Evolutionary conservation across 352 stramenopile genomes (phyloP).

Genomic region (Phytophthora rubi): DNA sequence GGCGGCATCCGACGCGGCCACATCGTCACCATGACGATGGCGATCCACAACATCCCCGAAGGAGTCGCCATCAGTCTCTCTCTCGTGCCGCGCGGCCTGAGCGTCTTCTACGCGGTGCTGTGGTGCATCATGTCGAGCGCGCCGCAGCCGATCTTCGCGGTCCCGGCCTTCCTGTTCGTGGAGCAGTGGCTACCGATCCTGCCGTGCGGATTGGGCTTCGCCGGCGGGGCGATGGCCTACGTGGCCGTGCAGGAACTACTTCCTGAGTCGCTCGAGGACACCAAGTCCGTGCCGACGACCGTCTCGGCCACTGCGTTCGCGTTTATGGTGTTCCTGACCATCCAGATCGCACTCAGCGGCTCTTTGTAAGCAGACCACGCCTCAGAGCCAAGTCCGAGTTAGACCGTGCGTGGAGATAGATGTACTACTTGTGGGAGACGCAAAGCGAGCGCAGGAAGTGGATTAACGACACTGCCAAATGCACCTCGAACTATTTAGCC

Average conservation of each 20-base stretch:
- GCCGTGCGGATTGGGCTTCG: slow-evolving; percentile 96
- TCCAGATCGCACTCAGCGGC: slow-evolving; percentile 80
- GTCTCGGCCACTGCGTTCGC: slow-evolving; percentile 71
- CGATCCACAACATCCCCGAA: slow-evolving; percentile 99
- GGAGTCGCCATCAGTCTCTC: slow-evolving; percentile 96
- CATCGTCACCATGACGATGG: slow-evolving; percentile 97
- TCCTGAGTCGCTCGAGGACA: slow-evolving; percentile 86
- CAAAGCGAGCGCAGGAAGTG: not conserved
- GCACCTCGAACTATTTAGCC: slow-evolving; percentile 30
- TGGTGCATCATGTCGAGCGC: slow-evolving; percentile 93
- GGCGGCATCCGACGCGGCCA: slow-evolving; percentile 93
- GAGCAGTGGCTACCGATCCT: slow-evolving; percentile 95
- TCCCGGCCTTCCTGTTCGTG: slow-evolving; percentile 94
- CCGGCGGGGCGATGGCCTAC: slow-evolving; percentile 97
- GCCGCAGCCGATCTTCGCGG: slow-evolving; percentile 97
- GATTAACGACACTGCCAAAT: slow-evolving; percentile 18
- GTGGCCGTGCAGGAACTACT: slow-evolving; percentile 91
- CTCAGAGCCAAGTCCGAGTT: not conserved
- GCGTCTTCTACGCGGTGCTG: slow-evolving; percentile 81
- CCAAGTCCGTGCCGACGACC: slow-evolving; percentile 75
- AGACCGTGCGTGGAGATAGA: slow-evolving; percentile 19
- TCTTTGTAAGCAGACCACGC: slow-evolving; percentile 28
- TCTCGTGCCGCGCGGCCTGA: slow-evolving; percentile 93
- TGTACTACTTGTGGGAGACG: slow-evolving; percentile 9
- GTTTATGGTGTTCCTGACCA: slow-evolving; percentile 86